Evolutionary conservation across 2,329 filamentous ascomycete species (phyloP).

Genomic region (Geosmithia flava): DNA sequence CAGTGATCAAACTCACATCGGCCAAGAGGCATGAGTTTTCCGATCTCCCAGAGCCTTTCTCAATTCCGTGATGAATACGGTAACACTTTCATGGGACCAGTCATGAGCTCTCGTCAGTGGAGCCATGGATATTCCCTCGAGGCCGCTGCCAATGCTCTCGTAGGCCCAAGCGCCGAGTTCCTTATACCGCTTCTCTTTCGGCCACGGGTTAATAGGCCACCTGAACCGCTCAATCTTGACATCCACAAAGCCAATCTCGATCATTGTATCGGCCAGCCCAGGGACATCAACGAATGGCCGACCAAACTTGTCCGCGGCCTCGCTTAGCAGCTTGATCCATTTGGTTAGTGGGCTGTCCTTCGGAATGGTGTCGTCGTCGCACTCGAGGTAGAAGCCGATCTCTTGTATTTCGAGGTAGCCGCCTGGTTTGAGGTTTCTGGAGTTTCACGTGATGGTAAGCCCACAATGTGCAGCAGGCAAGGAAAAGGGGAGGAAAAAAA

Average conservation of each 20-base stretch:
- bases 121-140: slow-evolving; percentile 21
- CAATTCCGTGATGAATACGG: slow-evolving; percentile 18
- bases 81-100: slow-evolving; percentile 19
- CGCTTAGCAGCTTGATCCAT: slow-evolving; percentile 9
- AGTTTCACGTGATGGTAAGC: slow-evolving; percentile 7
- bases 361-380: slow-evolving; percentile 11
- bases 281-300: slow-evolving; percentile 4
- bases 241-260: slow-evolving; percentile 8
- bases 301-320: slow-evolving; percentile 11
- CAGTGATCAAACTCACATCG: slow-evolving; percentile 15
- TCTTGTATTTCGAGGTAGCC: slow-evolving; percentile 44
- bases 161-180: slow-evolving; percentile 29
- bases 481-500: no score
- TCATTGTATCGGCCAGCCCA: slow-evolving; percentile 2
- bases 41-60: slow-evolving; percentile 19
- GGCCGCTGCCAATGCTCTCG: slow-evolving; percentile 18
- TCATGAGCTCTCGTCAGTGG: slow-evolving; percentile 22
- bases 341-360: slow-evolving; percentile 6
- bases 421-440: slow-evolving; percentile 31
- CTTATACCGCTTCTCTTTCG: slow-evolving; percentile 35
- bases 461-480: no score
- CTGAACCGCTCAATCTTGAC: slow-evolving; percentile 8
- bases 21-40: slow-evolving; percentile 22
- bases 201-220: slow-evolving; percentile 39
- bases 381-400: slow-evolving; percentile 18